Conservation (phyloP, 768 basidiomycete species). For the Gymnopilus junonius region DNA sequence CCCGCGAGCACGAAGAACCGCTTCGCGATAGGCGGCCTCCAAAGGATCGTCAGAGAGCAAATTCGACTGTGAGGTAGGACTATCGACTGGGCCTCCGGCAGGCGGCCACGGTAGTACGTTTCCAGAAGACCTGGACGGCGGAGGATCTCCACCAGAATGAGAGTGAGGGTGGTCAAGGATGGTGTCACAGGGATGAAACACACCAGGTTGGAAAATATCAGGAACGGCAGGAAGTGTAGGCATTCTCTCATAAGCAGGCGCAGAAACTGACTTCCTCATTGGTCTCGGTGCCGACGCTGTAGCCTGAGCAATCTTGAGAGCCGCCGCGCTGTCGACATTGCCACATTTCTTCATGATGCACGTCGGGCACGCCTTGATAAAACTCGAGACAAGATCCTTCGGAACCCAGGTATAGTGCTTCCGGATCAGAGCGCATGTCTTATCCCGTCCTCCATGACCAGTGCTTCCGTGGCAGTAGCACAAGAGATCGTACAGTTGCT, state of each 20-base stretch:
- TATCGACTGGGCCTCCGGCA: not conserved
- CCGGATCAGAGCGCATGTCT: constrained; percentile 69
- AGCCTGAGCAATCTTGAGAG: constrained; percentile 14
- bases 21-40: constrained; percentile 27
- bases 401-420: constrained; percentile 83
- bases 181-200: not conserved
- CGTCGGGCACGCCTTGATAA: constrained; percentile 80
- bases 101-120: constrained; percentile 15
- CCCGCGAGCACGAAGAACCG: constrained; percentile 21
- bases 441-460: constrained; percentile 80
- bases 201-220: not conserved
- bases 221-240: not conserved
- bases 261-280: constrained; percentile 12
- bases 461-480: constrained; percentile 71
- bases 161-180: not conserved
- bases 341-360: constrained; percentile 57
- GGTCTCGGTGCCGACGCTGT: constrained; percentile 12
- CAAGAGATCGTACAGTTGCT: constrained; percentile 79
- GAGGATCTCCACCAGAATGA: not conserved
- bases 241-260: not conserved
- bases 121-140: not conserved
- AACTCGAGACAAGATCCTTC: constrained; percentile 80
- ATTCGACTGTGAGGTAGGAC: not conserved
- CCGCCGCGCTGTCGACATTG: constrained; percentile 25
- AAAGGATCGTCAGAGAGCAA: constrained; percentile 22